Conservation (phyloP, 768 basidiomycete genomes). For the Suillus tomentosus region DNA sequence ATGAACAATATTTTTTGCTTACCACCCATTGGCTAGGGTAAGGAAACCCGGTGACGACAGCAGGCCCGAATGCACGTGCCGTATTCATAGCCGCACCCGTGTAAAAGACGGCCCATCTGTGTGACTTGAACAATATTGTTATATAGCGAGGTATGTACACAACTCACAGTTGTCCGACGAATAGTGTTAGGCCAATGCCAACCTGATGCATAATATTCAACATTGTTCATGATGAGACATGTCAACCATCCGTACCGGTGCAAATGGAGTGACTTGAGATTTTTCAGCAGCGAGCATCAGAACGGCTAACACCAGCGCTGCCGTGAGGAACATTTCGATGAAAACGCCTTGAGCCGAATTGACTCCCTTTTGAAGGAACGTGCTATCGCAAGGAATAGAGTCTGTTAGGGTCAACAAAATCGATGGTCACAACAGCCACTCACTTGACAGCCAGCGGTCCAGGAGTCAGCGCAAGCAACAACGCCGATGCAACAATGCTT, state of each 20-base stretch:
- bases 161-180: conserved; percentile 60
- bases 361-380: conserved; percentile 45
- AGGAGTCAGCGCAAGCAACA: conserved; percentile 56
- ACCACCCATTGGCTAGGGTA: conserved; percentile 61
- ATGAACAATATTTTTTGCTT: conserved; percentile 23
- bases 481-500: conserved; percentile 58
- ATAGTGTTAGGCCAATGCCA: conserved; percentile 67
- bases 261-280: conserved; percentile 64
- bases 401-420: background rate
- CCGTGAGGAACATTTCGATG: conserved; percentile 73
- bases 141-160: background rate
- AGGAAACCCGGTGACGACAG: conserved; percentile 63
- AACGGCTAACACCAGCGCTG: conserved; percentile 59
- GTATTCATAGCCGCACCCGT: conserved; percentile 72
- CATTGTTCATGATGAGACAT: background rate
- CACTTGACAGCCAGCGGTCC: conserved; percentile 58
- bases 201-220: conserved; percentile 40
- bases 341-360: conserved; percentile 63
- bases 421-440: conserved; percentile 16
- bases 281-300: conserved; percentile 77
- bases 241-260: conserved; percentile 47
- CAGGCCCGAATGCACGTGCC: conserved; percentile 70
- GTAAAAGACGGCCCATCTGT: conserved; percentile 59
- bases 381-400: conserved; percentile 36
- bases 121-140: background rate